Base-by-base conservation (phyloP, 345 rosid species). In the Eutrema japonicum region DNA sequence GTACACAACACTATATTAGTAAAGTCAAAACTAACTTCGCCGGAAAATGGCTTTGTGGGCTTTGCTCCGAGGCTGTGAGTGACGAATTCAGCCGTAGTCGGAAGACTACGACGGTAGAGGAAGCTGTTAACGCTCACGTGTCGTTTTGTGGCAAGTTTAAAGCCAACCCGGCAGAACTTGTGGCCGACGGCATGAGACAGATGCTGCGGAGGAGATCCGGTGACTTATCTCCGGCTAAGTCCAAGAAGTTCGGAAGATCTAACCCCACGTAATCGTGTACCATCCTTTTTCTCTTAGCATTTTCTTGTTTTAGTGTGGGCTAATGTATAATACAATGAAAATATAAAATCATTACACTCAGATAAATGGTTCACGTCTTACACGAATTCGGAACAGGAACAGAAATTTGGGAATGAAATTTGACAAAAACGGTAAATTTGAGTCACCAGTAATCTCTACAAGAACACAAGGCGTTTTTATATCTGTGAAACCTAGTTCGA, bases 181-280 rank as follows among this genome's bases (percentile, higher is more conserved):
- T 95, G 0, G 98, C 99, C 22, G 89, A 95, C 29, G 98, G 98
- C 4, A 86, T 95, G 99, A 85, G 91, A 76, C 97, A 88, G 94
- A 87, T 95, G 96, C 84, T 95, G 51, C 66, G 99, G 78, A 78
- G 97, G 84, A 83, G 98, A 45, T 86, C 97, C 10, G 86, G 96
- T 18, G 87, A 83, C 2, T 77, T 88, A 51, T 71, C 85, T 4
- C 78, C 90, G 13, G 2, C 87, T 64, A 66, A 77, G 41, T 77
- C 90, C 12, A 91, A 92, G 84, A 88, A 87, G 86, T 92, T 75
- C 53, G 57, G 84, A 6, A 85, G 91, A 85, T 84, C 96, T 35
- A 73, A 93, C 4, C 85, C 81, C 80, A 75, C 93, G 2, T 74
- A 79, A 48, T 65, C 82, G 54, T 84, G 79, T 33, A n/a, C 6